Percentiles rank a stretch among this genome's conserved stretches.
These are phyloP conservation scores for Stephanodiscus triporus DNA, from an alignment of 108 stramenopile species.

Conservation along the genomic window DNA sequence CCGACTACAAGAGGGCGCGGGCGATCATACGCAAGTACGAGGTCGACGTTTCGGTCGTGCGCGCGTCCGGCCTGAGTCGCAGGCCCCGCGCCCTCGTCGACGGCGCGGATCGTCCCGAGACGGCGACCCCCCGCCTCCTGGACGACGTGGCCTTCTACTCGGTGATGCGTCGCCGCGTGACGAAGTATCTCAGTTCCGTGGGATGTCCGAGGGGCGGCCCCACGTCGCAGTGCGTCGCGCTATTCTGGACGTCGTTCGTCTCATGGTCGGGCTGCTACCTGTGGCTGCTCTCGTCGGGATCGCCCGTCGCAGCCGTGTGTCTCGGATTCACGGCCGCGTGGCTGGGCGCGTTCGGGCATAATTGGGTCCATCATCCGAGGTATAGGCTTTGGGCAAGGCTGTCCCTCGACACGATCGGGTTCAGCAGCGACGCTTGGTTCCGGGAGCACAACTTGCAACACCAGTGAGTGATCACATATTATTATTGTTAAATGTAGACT, in stretches of 20 bases:
- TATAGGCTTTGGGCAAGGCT: slow-evolving; percentile 20
- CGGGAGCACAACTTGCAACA: slow-evolving; percentile 31
- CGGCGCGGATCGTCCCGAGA: no score
- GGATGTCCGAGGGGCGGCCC: slow-evolving; percentile 4
- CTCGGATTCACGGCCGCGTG: slow-evolving; percentile 21
- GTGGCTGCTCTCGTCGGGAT: background rate
- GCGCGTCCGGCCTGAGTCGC: background rate
- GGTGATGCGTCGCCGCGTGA: slow-evolving; percentile 13
- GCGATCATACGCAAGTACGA: slow-evolving; percentile 20
- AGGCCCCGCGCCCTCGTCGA: background rate
- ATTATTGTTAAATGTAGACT: no score
- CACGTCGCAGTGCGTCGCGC: slow-evolving; percentile 9
- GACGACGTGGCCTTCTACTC: slow-evolving; percentile 11
- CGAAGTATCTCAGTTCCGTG: background rate
- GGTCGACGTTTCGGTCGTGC: slow-evolving; percentile 9
- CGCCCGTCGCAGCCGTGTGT: background rate
- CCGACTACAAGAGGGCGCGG: slow-evolving; percentile 9
- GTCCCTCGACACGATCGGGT: slow-evolving; percentile 23
- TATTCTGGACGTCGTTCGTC: slow-evolving; percentile 24
- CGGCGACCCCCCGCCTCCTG: slow-evolving; percentile 6
- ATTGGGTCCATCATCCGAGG: slow-evolving; percentile 30
- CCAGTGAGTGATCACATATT: slow-evolving; percentile 6
- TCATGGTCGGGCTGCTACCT: slow-evolving; percentile 6
- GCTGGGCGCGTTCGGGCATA: slow-evolving; percentile 31
- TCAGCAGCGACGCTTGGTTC: slow-evolving; percentile 22